These are phyloP conservation scores for Plantago coronopus DNA, from an alignment of 305 asterid species.

Conservation along the genomic window DNA sequence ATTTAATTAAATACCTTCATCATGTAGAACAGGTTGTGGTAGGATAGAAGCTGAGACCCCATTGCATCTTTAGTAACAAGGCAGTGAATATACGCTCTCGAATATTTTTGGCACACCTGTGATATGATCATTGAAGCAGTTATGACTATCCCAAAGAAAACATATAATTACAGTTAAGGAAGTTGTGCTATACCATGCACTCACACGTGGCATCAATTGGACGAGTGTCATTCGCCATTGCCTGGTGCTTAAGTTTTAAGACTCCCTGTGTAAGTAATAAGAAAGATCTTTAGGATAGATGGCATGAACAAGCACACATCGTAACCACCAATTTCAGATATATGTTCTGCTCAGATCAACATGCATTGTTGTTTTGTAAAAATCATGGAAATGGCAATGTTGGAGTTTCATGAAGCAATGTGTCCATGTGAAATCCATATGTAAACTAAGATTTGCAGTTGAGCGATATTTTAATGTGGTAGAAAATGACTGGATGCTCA, in stretches of 20 bases:
- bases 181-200: constrained; percentile 67
- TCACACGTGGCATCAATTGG: constrained; percentile 76
- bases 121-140: constrained; percentile 16
- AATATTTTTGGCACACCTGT: constrained; percentile 85
- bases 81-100: constrained; percentile 91
- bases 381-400: not conserved
- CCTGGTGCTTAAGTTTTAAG: constrained; percentile 72
- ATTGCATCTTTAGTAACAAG: constrained; percentile 95
- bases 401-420: not conserved
- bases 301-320: not conserved
- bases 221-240: constrained; percentile 79
- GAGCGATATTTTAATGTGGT: not conserved
- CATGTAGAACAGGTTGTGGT: constrained; percentile 53
- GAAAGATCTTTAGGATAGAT: not conserved
- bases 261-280: constrained; percentile 62
- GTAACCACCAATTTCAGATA: not conserved
- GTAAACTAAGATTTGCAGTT: not conserved
- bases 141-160: constrained; percentile 3
- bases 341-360: too few relatives aligned
- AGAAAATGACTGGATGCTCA: not conserved
- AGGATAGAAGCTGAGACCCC: constrained; percentile 88
- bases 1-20: constrained; percentile 33
- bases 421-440: not conserved
- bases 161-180: constrained; percentile 2
- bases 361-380: not conserved